Conservation (phyloP, 2,329 filamentous ascomycete genomes). For the Paecilomyces niveus region DNA sequence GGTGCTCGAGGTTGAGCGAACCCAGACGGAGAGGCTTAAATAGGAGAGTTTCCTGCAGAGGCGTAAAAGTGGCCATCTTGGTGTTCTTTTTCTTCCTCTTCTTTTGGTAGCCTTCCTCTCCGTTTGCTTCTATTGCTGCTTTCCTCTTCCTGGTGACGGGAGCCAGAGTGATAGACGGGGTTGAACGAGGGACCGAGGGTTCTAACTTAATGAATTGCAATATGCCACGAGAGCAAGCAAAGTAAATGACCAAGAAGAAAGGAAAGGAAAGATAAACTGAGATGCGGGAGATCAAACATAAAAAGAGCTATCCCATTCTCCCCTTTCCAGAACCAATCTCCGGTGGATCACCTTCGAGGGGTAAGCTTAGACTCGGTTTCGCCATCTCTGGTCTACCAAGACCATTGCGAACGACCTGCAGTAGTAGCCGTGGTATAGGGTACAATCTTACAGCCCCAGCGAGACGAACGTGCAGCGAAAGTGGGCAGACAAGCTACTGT, state of each 20-base stretch:
- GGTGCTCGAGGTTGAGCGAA: constrained; percentile 16
- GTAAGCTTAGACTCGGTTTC: background rate
- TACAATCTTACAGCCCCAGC: background rate
- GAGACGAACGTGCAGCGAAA: background rate
- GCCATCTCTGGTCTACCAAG: background rate
- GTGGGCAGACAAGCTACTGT: background rate
- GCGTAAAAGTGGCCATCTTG: background rate
- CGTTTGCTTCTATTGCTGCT: background rate
- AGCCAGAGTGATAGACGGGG: background rate
- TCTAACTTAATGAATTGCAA: background rate
- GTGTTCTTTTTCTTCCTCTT: background rate
- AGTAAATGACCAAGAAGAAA: background rate
- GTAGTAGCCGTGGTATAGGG: background rate
- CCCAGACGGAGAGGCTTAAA: constrained; percentile 30
- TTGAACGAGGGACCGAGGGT: background rate
- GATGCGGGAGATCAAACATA: background rate
- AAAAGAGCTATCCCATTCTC: background rate
- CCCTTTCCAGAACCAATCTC: background rate
- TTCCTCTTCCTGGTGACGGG: background rate
- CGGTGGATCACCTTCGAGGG: background rate
- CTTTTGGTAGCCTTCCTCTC: background rate
- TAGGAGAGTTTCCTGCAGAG: constrained; percentile 5
- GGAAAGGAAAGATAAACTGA: background rate
- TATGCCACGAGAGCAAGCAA: background rate
- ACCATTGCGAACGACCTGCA: background rate